A percentile compares a stretch with the other conserved stretches of the same genome.
These are phyloP conservation scores for Datisca glomerata DNA, from an alignment of 306 rosid species.

Conservation along the genomic window DNA sequence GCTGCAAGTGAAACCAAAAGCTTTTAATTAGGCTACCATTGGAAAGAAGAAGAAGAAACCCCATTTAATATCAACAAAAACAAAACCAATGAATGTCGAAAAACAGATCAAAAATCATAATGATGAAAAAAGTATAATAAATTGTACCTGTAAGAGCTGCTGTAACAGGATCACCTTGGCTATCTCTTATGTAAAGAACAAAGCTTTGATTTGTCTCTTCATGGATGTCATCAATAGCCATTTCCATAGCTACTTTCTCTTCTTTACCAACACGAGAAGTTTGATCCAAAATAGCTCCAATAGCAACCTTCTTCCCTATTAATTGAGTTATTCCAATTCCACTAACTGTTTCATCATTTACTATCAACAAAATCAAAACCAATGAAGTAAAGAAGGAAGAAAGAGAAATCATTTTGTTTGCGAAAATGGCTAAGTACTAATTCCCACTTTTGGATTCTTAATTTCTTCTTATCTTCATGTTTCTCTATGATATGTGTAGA, in stretches of 20 bases:
- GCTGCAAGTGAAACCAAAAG: too few relatives aligned
- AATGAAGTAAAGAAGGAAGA: neutral
- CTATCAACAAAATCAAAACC: neutral
- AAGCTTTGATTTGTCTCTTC: slow-evolving; percentile 7
- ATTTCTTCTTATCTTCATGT: too few relatives aligned
- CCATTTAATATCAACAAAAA: too few relatives aligned
- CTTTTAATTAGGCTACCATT: too few relatives aligned
- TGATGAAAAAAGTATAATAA: too few relatives aligned
- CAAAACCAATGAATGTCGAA: too few relatives aligned
- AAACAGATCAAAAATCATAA: too few relatives aligned
- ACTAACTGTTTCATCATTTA: neutral
- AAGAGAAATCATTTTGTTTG: neutral
- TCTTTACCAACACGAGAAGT: slow-evolving; percentile 33
- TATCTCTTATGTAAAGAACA: slow-evolving; percentile 10
- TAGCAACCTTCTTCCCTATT: neutral
- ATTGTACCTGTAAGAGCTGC: slow-evolving; percentile 33
- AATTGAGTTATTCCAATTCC: neutral
- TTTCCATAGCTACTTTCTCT: slow-evolving; percentile 32
- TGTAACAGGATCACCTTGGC: slow-evolving; percentile 17
- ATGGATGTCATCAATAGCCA: slow-evolving; percentile 24
- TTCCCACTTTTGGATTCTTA: too few relatives aligned
- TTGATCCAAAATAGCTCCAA: slow-evolving; percentile 27
- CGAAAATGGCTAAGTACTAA: too few relatives aligned
- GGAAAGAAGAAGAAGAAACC: too few relatives aligned
- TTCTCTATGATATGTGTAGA: too few relatives aligned